Base-by-base conservation (phyloP, 225 moss, liverwort and hornwort species). In the Sphagnum contortum region DNA sequence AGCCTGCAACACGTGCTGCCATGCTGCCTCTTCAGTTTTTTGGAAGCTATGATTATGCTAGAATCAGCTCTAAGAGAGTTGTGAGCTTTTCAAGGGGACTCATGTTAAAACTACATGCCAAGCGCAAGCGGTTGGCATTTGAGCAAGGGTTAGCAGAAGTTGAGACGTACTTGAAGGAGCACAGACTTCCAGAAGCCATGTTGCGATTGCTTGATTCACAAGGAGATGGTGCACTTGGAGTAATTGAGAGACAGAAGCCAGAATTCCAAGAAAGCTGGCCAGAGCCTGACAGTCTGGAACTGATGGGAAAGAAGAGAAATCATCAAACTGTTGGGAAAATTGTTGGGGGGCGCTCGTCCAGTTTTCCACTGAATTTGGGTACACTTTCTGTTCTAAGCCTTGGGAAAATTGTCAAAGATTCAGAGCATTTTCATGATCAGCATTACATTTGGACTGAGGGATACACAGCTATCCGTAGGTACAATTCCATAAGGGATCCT, bases 371-470 rank as follows among this genome's bases (percentile, higher is more conserved):
- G 56, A 83, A 85, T 50, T 71, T 92, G 49, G 92, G 92, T 47
- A 59, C 81, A 50, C 79, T 96, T 56, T 73, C 77, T 49, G 72
- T 96, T 56, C 61, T 74, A 64, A 82, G 61, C 45, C 74, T 96
- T 59, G 96, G 96, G 49, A 78, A 80, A 57, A 88, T 96, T 71
- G 92, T 96, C 45, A 83, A 78, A 67, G 96, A 96, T 68, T 90
- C 90, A 61, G 92, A 96, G 66, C 96, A 92, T 61, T 96, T 96
- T 76, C 96, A 96, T 47, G 90, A 87, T 55, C 92, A 96, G 74
- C 88, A 90, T 71, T 87, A 92, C 73, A 96, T 96, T 59, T 96
- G 96, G 96, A 90, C 92, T 9, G 96, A 96, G 66, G 96, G 90
- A 64, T 96, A 92, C 66, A 80, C 69, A 45, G 87, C 96, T 56